Evolutionary conservation across 1,284 basidiomycete genomes (phyloP), one percentile per base, ranked within the genome.

Genomic region (Cryptococcus floricola): DNA sequence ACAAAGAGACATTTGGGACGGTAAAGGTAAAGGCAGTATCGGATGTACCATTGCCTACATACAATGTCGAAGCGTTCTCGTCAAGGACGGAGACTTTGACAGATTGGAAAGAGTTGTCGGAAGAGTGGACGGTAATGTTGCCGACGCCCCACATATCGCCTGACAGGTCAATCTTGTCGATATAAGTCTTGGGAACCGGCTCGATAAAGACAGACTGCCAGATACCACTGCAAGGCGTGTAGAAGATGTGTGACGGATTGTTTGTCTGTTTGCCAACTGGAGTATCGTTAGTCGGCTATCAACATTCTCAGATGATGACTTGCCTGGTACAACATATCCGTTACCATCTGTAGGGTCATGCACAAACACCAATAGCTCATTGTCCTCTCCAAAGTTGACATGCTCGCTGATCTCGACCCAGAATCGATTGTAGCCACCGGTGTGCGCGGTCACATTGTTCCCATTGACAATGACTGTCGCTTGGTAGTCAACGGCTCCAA

Each of bases 401-500:
- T 56, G 52, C 3, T 48, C 39, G 19, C 58, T 58, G 58, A 64
- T 62, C 43, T 59, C 60, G 13, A 48, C 55, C 14, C 42, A 39
- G 52, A 64, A 64, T 34, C 63, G 49, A 18, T 49, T 54, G 37
- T 54, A 64, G 25, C 63, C 63, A 25, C 63, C 63, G 44, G 58
- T 56, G 42, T 64, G 63, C 6, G 53, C 57, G 6, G 47, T 57
- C 16, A 56, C 58, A 9, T 62, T 62, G 41, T 58, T 50, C 31
- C 54, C 59, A 53, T 64, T 64, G 45, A 64, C 42, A 47, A 62
- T 62, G 6, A 64, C 60, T n/a, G 63, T 64, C 16, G 63, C 60
- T 45, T 64, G 56, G 28, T 62, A 64, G 46, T 64, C 63, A 19
- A 62, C 60, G 13, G 63, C 63, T 13, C 60, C 60, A 48, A 64